Percentiles rank a stretch among this genome's conserved stretches.
Evolutionary conservation across 768 basidiomycete genomes (phyloP).

Genomic region (Hirschioporus abietinus): DNA sequence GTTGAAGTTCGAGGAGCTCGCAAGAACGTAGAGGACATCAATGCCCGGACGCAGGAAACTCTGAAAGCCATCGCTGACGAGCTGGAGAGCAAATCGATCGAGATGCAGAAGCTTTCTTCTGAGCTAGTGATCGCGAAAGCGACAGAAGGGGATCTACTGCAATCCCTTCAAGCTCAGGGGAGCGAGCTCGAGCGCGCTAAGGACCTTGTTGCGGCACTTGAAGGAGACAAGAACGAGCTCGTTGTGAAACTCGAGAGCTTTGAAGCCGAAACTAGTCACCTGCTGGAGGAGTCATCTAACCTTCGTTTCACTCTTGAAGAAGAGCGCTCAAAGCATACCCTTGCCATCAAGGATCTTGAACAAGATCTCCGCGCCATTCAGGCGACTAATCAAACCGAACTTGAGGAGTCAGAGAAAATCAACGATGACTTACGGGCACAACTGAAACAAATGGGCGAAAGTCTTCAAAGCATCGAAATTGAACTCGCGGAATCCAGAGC

Average conservation of each 20-base stretch:
- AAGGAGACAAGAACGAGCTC: conserved; percentile 7
- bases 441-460: conserved; percentile 27
- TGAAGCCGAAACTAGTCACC: conserved; percentile 7
- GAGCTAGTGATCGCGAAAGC: background rate
- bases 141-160: background rate
- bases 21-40: background rate
- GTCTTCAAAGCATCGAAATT: conserved; percentile 18
- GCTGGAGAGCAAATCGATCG: background rate
- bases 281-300: conserved; percentile 9
- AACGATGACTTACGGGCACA: conserved; percentile 31
- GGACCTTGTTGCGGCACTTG: conserved; percentile 15
- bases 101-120: background rate
- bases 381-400: conserved; percentile 7
- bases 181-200: conserved; percentile 12
- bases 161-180: conserved; percentile 6
- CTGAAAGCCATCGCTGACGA: background rate
- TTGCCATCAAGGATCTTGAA: background rate
- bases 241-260: conserved; percentile 10
- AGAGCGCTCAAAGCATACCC: background rate
- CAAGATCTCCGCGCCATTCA: background rate
- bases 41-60: background rate
- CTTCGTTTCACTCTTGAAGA: background rate
- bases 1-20: background rate
- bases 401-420: conserved; percentile 12
- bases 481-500: conserved; percentile 22